Evolutionary conservation across 2,329 filamentous ascomycete genomes (phyloP).

Genomic region (Eutypa lata): DNA sequence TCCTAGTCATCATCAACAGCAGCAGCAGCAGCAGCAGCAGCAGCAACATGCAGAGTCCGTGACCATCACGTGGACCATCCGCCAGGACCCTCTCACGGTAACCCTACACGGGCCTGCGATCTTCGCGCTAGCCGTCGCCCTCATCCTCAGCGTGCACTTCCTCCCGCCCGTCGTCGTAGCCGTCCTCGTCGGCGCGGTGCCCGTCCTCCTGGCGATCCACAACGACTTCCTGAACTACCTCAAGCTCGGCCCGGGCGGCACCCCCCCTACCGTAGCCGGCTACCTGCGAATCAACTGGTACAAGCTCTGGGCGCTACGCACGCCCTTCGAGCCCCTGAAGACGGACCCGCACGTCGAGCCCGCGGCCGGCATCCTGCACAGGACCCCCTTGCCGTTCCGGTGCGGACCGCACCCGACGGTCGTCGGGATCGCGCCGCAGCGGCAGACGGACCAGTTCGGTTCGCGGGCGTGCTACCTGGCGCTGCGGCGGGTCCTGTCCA

Average conservation of each 20-base stretch:
- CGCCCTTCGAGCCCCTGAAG: constrained; percentile 62
- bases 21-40: background rate
- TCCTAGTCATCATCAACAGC: constrained; percentile 6
- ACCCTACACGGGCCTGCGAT: constrained; percentile 51
- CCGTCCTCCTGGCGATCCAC: constrained; percentile 51
- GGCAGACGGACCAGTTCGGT: constrained; percentile 69
- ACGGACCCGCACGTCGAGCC: constrained; percentile 51
- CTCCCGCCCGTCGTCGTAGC: constrained; percentile 46
- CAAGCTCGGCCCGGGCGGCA: constrained; percentile 75
- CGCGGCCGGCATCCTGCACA: constrained; percentile 54
- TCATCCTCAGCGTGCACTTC: constrained; percentile 52
- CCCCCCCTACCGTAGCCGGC: constrained; percentile 68
- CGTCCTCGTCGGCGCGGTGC: constrained; percentile 47
- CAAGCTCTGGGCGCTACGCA: constrained; percentile 65
- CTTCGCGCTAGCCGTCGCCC: constrained; percentile 39
- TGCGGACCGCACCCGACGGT: constrained; percentile 63
- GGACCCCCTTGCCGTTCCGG: constrained; percentile 56
- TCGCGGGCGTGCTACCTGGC: constrained; percentile 49
- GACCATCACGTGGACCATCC: constrained; percentile 40
- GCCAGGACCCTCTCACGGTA: constrained; percentile 49
- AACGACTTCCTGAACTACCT: constrained; percentile 76
- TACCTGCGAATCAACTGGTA: constrained; percentile 73
- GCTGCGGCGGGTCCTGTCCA: constrained; percentile 51
- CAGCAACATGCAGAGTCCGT: constrained; percentile 12
- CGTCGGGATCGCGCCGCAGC: constrained; percentile 75